Evolutionary conservation across 768 basidiomycete species (phyloP).

Genomic region (Suillus clintonianus): DNA sequence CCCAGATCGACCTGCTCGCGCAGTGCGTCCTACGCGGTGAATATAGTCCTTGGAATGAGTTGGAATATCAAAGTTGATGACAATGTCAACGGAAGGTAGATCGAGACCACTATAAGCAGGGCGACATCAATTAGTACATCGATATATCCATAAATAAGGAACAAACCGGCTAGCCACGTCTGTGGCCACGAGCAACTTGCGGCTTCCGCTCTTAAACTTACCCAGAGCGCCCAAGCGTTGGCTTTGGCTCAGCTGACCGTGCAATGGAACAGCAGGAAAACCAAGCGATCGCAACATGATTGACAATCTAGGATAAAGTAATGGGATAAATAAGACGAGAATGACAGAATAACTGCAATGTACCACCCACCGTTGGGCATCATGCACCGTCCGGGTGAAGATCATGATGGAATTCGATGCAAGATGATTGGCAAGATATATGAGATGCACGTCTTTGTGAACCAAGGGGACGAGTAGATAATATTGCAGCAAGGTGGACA

Average conservation of each 20-base stretch:
- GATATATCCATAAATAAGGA: background rate
- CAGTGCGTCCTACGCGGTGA: conserved; percentile 96
- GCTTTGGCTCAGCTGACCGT: conserved; percentile 93
- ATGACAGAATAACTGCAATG: background rate
- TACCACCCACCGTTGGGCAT: conserved; percentile 71
- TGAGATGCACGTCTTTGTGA: conserved; percentile 89
- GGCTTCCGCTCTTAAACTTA: conserved; percentile 95
- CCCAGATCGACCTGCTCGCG: conserved; percentile 95
- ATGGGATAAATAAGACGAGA: background rate
- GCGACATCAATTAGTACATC: background rate
- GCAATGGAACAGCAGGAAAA: conserved; percentile 93
- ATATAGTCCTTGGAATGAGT: conserved; percentile 99
- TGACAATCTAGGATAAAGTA: conserved; percentile 55
- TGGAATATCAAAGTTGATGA: conserved; percentile 98
- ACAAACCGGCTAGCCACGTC: conserved; percentile 91
- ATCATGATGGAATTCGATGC: conserved; percentile 94
- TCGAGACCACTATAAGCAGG: conserved; percentile 72
- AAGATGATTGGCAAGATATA: conserved; percentile 86
- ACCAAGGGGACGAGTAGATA: conserved; percentile 91
- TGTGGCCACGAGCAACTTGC: conserved; percentile 90
- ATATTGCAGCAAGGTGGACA: conserved; percentile 92
- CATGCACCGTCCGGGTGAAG: conserved; percentile 94
- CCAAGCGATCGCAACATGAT: conserved; percentile 89
- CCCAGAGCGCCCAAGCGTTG: conserved; percentile 89
- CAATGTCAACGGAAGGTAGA: conserved; percentile 93